phyloP scores from a whole-genome alignment of 495 filamentous ascomycete genomes.

The Letharia columbiana region DNA sequence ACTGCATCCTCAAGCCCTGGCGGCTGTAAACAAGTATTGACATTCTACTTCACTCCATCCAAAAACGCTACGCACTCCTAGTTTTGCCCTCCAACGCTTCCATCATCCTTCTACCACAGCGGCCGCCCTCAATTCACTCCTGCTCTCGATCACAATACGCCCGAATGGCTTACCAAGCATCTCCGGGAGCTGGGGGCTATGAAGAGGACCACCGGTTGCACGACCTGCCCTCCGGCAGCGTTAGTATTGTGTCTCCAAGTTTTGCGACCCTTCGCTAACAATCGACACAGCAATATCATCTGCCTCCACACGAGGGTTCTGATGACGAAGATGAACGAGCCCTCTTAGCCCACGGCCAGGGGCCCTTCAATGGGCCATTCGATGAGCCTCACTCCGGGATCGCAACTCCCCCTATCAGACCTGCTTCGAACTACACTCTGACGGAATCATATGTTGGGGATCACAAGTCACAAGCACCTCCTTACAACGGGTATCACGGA shows the following conservation, averaged over 20 bases:
- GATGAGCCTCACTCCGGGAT: conserved; percentile 58
- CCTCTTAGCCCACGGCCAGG: conserved; percentile 59
- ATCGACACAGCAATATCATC: conserved; percentile 40
- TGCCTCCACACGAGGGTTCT: conserved; percentile 44
- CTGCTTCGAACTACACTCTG: conserved; percentile 68
- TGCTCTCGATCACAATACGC: conserved; percentile 14
- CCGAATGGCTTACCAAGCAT: conserved; percentile 48
- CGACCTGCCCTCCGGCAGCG: conserved; percentile 54
- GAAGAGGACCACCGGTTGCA: conserved; percentile 57
- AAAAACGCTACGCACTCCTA: background rate
- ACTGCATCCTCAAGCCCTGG: conserved; percentile 10
- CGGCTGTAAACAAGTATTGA: conserved; percentile 2
- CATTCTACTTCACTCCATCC: background rate
- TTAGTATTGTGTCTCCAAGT: conserved; percentile 34
- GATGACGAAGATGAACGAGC: conserved; percentile 72
- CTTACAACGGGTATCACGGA: conserved; percentile 48
- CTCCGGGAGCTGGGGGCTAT: conserved; percentile 32
- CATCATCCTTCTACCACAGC: background rate
- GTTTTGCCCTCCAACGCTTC: background rate
- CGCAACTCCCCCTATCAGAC: conserved; percentile 44
- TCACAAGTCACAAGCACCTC: conserved; percentile 29
- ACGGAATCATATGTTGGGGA: conserved; percentile 81
- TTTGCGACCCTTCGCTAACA: conserved; percentile 13
- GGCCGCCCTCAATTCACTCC: background rate
- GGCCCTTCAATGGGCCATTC: conserved; percentile 55